These are phyloP conservation scores for Solanum gracilifrons DNA, from an alignment of 257 asterid species.

Conservation along the genomic window DNA sequence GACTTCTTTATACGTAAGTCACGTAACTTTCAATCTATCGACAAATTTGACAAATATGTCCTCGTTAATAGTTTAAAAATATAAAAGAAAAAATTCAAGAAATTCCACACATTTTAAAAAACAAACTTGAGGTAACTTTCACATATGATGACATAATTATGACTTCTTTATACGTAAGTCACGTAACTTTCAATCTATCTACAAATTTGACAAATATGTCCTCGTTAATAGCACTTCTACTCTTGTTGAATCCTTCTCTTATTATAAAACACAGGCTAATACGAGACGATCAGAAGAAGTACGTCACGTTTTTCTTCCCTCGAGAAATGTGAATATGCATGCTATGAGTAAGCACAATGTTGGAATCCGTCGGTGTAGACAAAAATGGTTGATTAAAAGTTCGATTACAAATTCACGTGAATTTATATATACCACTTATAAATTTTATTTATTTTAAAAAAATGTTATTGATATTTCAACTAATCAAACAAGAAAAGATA, in stretches of 20 bases:
- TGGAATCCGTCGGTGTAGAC: not conserved
- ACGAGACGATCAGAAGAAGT: not conserved
- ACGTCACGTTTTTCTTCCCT: rapidly evolving
- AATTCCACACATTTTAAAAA: not conserved
- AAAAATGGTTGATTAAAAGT: too few species aligned
- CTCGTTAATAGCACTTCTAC: not conserved
- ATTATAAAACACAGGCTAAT: too few species aligned
- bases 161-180: not conserved
- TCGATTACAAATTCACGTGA: not conserved
- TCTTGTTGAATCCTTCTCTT: not conserved
- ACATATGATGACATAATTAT: not conserved
- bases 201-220: not conserved
- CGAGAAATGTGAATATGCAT: too few species aligned
- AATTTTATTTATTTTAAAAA: too few species aligned
- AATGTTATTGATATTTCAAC: too few species aligned
- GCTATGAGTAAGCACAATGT: not conserved
- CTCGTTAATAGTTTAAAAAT: not conserved
- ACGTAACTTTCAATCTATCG: not conserved
- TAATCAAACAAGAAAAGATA: not conserved
- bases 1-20: not conserved
- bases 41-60: not conserved
- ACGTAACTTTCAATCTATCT: not conserved
- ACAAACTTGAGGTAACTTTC: not conserved
- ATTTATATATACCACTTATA: too few species aligned
- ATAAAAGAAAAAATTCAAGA: not conserved